Percentiles rank a stretch among this genome's conserved stretches.
phyloP scores from a whole-genome alignment of 306 rosid genomes.

The Crotalaria pallida region DNA sequence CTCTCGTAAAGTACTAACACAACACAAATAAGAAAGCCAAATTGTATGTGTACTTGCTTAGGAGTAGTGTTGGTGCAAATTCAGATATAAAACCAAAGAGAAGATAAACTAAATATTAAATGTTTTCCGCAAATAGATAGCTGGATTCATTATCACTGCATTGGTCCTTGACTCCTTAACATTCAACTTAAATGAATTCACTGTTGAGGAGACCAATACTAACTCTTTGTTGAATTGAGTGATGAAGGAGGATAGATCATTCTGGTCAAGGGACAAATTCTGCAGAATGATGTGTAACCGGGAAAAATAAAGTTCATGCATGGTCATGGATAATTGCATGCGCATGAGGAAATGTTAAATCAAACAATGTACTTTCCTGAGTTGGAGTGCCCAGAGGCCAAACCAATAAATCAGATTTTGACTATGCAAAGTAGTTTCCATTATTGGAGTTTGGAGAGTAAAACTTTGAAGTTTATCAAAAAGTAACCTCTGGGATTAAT shows the following conservation, averaged over 20 bases:
- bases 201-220: conserved; percentile 28
- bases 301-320: conserved; percentile 18
- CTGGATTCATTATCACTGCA: background rate
- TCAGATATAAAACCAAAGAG: background rate
- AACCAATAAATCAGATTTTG: background rate
- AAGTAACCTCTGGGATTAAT: background rate
- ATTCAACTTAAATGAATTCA: background rate
- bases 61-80: background rate
- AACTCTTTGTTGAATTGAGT: conserved; percentile 32
- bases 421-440: background rate
- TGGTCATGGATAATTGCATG: conserved; percentile 24
- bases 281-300: conserved; percentile 6
- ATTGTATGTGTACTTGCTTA: background rate
- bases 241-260: conserved; percentile 4
- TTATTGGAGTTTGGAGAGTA: background rate
- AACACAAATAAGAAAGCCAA: background rate
- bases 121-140: background rate
- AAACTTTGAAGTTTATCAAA: background rate
- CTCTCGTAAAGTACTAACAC: background rate
- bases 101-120: background rate
- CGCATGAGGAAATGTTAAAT: conserved; percentile 22
- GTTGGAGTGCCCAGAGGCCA: background rate
- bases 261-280: conserved; percentile 22
- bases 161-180: background rate
- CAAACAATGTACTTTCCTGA: background rate